Evolutionary conservation across 2,329 filamentous ascomycete species (phyloP), one percentile per base, ranked within the genome.

Genomic region (Epichloe baconii): DNA sequence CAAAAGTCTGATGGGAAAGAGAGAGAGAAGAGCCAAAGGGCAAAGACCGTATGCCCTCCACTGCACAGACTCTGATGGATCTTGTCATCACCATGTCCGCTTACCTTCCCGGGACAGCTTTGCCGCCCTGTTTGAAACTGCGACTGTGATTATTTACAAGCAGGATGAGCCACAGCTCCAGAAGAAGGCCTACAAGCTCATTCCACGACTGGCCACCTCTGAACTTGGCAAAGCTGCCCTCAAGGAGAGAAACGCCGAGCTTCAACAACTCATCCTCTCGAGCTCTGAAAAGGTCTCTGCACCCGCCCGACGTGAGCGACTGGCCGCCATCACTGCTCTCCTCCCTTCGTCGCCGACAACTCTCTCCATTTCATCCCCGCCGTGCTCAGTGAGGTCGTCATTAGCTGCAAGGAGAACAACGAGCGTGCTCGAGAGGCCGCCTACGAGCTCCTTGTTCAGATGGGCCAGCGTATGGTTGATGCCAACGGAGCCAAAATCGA

Each of bases 131-230:
- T 97, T 98, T 70, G 83, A 83, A 58, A 90, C 97, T 63, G 87
- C 91, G 0, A 77, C 86, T 0, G 77, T 88, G 26, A 85, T 96
- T 52, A 83, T 97, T 58, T 82, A 85, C 64, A 87, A 84, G 62
- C 77, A 85, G 51, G 78, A 86, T 38, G 91, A 97, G 63, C 86
- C 91, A 10, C 91, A 97, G 66, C 73, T 98, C 37, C 91, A 97
- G 67, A 98, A 98, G 79, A 98, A 98, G 71, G 91, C 93, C 0
- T 98, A 98, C 74, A 97, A 97, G 73, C 79, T 98, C 48, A 94
- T 98, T 48, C 91, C 93, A 3, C 84, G 93, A 50, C 78, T 98
- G 41, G 85, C 87, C 2, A 85, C 87, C 56, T 95, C 90, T 1
- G 80, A 86, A 36, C 79, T 77, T 47, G 93, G 93, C 44, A 80